Evolutionary conservation across 1,139 yeast genomes (phyloP).

Genomic region (Suhomyces chickasaworum): DNA sequence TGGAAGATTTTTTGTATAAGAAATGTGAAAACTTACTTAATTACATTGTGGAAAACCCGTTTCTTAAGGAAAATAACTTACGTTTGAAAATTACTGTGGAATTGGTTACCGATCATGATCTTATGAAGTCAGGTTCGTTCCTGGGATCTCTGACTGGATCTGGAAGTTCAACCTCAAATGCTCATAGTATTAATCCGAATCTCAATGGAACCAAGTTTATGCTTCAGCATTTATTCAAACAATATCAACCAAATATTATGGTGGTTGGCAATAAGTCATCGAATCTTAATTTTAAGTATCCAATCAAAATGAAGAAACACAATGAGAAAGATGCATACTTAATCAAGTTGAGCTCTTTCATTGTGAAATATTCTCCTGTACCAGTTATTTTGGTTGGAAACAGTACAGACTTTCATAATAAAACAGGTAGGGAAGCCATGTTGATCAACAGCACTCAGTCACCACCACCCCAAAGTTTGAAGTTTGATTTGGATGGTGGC

Average conservation of each 20-base stretch:
- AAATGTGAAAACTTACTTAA: conserved; percentile 45
- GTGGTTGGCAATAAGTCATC: conserved; percentile 40
- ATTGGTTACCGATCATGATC: conserved; percentile 35
- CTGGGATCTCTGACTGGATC: conserved; percentile 8
- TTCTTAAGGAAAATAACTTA: conserved; percentile 24
- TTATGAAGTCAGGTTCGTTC: conserved; percentile 1
- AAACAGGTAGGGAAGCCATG: conserved; percentile 14
- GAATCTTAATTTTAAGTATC: conserved; percentile 48
- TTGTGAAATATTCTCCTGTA: conserved; percentile 42
- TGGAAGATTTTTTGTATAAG: conserved; percentile 35
- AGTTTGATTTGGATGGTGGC: conserved; percentile 14
- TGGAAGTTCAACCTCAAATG: neutral
- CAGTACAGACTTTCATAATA: conserved; percentile 18
- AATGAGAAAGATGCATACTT: conserved; percentile 28
- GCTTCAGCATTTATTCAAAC: conserved; percentile 40
- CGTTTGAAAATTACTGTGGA: conserved; percentile 56
- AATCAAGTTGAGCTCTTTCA: conserved; percentile 42
- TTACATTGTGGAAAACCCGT: conserved; percentile 38
- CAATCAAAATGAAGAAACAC: conserved; percentile 31
- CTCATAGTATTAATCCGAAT: conserved; percentile 4
- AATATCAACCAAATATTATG: conserved; percentile 45
- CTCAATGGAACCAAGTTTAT: conserved; percentile 36
- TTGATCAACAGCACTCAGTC: neutral
- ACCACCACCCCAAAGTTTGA: conserved; percentile 10
- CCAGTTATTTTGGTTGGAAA: conserved; percentile 47